Conservation (phyloP, 2,329 filamentous ascomycete species). For the Microdochium bolleyi region DNA sequence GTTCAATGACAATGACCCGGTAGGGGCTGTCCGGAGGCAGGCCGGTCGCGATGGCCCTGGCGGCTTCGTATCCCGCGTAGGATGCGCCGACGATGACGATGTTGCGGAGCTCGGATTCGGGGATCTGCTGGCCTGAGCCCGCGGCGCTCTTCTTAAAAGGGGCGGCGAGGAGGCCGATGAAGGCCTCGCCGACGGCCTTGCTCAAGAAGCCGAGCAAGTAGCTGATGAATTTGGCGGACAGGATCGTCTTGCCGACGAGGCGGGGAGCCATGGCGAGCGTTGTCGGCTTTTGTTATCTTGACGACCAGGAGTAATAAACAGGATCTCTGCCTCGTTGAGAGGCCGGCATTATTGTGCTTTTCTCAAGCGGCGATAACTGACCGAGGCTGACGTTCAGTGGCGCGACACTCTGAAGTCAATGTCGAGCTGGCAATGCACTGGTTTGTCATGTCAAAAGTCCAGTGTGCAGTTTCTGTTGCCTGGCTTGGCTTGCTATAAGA, state of each 20-base stretch:
- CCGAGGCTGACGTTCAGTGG: no score
- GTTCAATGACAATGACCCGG: slow-evolving; percentile 48
- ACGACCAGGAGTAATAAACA: no score
- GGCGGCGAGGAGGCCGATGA: neutral
- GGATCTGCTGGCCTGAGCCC: neutral
- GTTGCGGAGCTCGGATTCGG: slow-evolving; percentile 22
- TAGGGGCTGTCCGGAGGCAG: slow-evolving; percentile 38
- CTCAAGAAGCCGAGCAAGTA: slow-evolving; percentile 11
- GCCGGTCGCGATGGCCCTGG: slow-evolving; percentile 35
- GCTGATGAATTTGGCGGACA: slow-evolving; percentile 19
- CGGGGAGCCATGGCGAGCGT: neutral
- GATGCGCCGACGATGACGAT: slow-evolving; percentile 51
- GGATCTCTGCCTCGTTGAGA: no score
- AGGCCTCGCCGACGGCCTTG: neutral
- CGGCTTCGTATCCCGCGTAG: slow-evolving; percentile 45
- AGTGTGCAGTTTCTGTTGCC: no score
- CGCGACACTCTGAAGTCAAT: no score
- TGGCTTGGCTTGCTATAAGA: no score
- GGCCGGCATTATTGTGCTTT: no score
- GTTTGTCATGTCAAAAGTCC: no score
- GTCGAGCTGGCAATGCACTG: no score
- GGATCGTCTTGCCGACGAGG: slow-evolving; percentile 10
- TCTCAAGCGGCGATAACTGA: no score
- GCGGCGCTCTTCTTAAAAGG: neutral
- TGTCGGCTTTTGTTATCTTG: no score